Evolutionary conservation across 768 basidiomycete genomes (phyloP), one percentile per base, ranked within the genome.

Genomic region (Epithele typhae): DNA sequence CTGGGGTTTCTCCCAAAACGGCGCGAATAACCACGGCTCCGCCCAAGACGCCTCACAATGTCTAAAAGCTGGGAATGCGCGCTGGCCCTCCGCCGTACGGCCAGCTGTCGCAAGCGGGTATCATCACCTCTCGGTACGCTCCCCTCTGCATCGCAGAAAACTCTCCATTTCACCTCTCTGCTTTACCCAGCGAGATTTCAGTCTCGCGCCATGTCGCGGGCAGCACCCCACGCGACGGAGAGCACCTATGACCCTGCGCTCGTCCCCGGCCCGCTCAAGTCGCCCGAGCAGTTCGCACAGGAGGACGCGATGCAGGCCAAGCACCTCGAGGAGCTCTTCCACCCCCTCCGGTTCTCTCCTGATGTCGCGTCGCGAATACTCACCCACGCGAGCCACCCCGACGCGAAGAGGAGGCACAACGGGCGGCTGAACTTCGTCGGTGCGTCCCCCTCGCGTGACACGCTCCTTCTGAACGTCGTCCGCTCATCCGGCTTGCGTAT

Each of bases 311-410:
- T 40, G 23, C 46, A 81, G 34, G 62, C 74, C 22, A 67, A 74
- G 25, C 84, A 91, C 62, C 70, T 88, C 30, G 72, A 79, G 56
- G 67, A 71, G 25, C 67, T 86, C 43, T 89, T 88, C 54, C 64
- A 76, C 4, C 76, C 82, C 12, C 69, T 92, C 39, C 67, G 76
- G 40, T 92, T 92, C 63, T 79, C 85, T 11, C 70, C 72, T 4
- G 83, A 86, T 53, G 70, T 90, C 37, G 84, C 87, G 7, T 73
- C 73, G 53, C 79, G 89, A 48, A 73, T 88, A 51, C 68, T 92
- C 53, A 92, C 90, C 3, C 90, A 92, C 60, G 72, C 74, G 6
- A 88, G 86, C 65, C 89, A 88, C 65, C 76, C 71, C 38, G 70
- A 77, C 45, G 83, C 87, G 23, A 52, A 62, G 39, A 64, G 73